Evolutionary conservation across 805 yeast genomes (phyloP).

Genomic region (Candida gorgasii): DNA sequence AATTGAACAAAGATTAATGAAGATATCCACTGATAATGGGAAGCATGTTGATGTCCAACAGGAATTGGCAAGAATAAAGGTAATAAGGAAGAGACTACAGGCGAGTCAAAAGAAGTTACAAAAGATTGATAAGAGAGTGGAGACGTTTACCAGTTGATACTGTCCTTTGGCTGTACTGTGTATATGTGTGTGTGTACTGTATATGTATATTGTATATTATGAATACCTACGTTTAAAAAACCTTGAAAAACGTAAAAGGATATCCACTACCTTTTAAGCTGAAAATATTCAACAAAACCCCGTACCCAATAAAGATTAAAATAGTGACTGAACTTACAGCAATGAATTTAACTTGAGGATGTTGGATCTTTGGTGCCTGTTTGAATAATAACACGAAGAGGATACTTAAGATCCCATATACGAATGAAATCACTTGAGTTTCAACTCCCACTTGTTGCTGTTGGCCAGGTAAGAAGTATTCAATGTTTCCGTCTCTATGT

Average conservation of each 20-base stretch:
- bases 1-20: conserved; percentile 37
- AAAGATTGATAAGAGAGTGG: conserved; percentile 9
- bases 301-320: conserved; percentile 56
- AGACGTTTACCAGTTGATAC: too few relatives aligned
- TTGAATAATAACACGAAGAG: conserved; percentile 58
- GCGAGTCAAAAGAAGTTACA: conserved; percentile 29
- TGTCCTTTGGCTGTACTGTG: too few relatives aligned
- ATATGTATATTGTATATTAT: not conserved
- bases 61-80: conserved; percentile 23
- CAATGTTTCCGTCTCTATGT: conserved; percentile 34
- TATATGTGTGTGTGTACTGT: too few relatives aligned
- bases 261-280: conserved; percentile 70
- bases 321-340: conserved; percentile 47
- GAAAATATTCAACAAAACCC: conserved; percentile 66
- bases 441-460: conserved; percentile 82
- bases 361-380: conserved; percentile 51
- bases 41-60: conserved; percentile 20
- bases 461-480: conserved; percentile 56
- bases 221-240: conserved; percentile 2
- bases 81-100: conserved; percentile 33
- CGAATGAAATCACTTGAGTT: conserved; percentile 77
- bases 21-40: conserved; percentile 16
- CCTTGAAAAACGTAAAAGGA: conserved; percentile 58
- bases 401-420: conserved; percentile 70
- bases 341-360: conserved; percentile 48